Evolutionary conservation across 345 rosid species (phyloP).

Genomic region (Alliaria petiolata): DNA sequence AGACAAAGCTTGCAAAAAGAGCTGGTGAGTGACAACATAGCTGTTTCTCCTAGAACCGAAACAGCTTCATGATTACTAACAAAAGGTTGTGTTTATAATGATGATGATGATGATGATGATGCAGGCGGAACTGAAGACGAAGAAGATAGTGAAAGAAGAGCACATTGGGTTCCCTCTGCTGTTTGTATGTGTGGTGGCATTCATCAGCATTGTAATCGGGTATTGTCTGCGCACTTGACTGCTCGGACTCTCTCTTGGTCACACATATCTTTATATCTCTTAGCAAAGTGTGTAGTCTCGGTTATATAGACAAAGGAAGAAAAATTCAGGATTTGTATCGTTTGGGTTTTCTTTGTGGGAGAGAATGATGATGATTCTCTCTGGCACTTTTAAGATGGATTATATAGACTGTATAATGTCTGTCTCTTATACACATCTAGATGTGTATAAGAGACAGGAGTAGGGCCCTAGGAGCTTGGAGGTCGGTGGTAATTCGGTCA

Average conservation of each 20-base stretch:
- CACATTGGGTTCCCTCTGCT: conserved; percentile 71
- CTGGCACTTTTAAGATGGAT: conserved; percentile 10
- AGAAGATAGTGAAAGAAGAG: conserved; percentile 40
- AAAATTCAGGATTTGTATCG: background rate
- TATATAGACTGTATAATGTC: conserved; percentile 27
- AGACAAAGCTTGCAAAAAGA: conserved; percentile 48
- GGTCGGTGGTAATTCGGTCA: background rate
- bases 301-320: conserved; percentile 19
- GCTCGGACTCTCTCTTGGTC: background rate
- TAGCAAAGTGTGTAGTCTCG: conserved; percentile 29
- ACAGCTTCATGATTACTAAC: background rate
- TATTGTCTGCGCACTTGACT: conserved; percentile 40
- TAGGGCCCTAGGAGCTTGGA: background rate
- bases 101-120: no score
- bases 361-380: conserved; percentile 8
- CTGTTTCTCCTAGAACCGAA: no score
- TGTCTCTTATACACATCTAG: background rate
- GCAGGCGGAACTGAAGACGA: conserved; percentile 57
- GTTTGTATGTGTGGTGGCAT: conserved; percentile 73
- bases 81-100: conserved; percentile 1
- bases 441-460: no score
- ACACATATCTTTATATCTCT: background rate
- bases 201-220: conserved; percentile 60
- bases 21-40: no score
- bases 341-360: conserved; percentile 20